Evolutionary conservation across 768 basidiomycete species (phyloP), one percentile per base, ranked within the genome.

Genomic region (Xerocomus potaroensis): DNA sequence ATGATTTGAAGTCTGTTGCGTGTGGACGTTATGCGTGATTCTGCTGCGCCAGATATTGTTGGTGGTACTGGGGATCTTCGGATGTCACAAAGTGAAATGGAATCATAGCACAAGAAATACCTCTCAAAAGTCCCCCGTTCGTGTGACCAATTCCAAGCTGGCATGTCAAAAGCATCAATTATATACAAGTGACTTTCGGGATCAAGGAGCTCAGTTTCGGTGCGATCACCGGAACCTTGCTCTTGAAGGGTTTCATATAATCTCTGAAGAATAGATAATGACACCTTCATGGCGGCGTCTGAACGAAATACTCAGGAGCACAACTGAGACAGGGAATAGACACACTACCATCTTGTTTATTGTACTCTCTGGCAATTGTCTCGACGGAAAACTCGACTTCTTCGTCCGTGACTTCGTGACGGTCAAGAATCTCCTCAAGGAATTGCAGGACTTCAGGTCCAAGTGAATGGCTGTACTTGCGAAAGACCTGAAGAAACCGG

Each of bases 141-240:
- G 24, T 75, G 70, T 14, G 93, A 91, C 83, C 91, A 99, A 57
- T 85, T 78, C 84, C 93, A 93, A 11, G 83, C 69, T 1, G 96
- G 96, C 93, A 98, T 97, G 42, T 95, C 92, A 58, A 92, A 95
- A 9, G 95, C 85, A 63, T 95, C 82, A 24, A 98, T 72, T 53
- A 97, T 72, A 57, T 82, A 80, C 23, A 98, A 68, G 62, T 96
- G 88, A 33, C 76, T 82, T 26, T 91, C 84, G 6, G 87, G 83
- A 54, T 93, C 90, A 21, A 92, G 72, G 8, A 77, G 63, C 35
- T 87, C 84, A 32, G 78, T 78, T 53, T 81, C 79, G 30, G 69
- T 60, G 30, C 66, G 67, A 33, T 57, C 59, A 8, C 72, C 64
- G 23, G 70, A 65, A 14, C 78, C 81, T 58, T 83, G 78, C 44